Evolutionary conservation across 352 stramenopile genomes (phyloP), one percentile per base, ranked within the genome.

Genomic region (Pythium folliculosum): DNA sequence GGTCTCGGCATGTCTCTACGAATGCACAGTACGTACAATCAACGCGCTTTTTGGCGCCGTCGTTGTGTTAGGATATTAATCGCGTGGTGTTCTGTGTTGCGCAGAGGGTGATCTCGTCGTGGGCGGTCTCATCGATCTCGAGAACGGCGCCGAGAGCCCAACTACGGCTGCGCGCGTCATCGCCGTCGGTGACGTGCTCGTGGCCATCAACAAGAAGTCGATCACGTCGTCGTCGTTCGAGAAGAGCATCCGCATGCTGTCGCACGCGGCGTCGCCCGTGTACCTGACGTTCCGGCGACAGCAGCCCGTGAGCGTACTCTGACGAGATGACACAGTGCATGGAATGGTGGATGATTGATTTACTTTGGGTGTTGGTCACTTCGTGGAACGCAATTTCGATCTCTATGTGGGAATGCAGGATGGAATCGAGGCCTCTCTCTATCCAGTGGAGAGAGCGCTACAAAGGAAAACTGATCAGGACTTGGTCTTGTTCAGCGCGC

Each of bases 151-250:
- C 32, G 86, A 94, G 69, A 94, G 86, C 71, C 86, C 86, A 59
- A 82, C 84, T 3, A 84, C 92, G 38, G 84, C 86, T 4, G 82
- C 86, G 50, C 80, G 86, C 35, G 86, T 92, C 69, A 92, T 94
- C 65, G 76, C 82, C 4, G 84, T 91, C 50, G 81, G 86, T 43
- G 86, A 94, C 60, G 76, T 88, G 37, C 75, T 94, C 45, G 82
- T 94, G 22, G 86, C 86, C 50, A 94, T 94, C 67, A 94, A 94
- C 80, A 96, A 94, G 54, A 96, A 92, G 60, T 88, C 77, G 56
- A 92, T 92, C 75, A 93, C 81, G 43, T 89, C 84, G 21, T 92
- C 83, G 67, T 91, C 86, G 4, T 94, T 94, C 67, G 88, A 94
- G 70, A 91, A 87, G 58, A 96, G 84, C 72, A 94, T 94, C 70